These are phyloP conservation scores for Talaromyces pinophilus DNA, from an alignment of 2,329 filamentous ascomycete species.

Conservation along the genomic window DNA sequence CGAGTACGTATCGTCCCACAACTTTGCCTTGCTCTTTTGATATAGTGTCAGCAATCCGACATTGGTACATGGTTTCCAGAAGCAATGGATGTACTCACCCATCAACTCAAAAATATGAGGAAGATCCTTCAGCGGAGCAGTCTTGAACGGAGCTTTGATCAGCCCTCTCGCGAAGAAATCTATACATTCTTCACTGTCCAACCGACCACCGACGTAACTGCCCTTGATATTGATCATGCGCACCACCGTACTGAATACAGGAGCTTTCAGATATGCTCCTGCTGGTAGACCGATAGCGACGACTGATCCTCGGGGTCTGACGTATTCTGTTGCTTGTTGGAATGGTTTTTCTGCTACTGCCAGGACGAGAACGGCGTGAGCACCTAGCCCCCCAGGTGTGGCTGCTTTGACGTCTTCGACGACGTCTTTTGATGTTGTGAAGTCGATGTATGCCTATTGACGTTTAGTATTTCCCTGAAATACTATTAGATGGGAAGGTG, in stretches of 20 bases:
- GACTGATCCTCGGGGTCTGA: slow-evolving; percentile 77
- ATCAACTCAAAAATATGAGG: slow-evolving; percentile 77
- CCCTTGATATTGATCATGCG: slow-evolving; percentile 92
- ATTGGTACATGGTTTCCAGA: neutral
- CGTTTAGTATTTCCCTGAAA: neutral
- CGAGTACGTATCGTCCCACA: slow-evolving; percentile 47
- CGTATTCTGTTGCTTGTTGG: slow-evolving; percentile 88
- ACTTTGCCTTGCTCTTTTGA: slow-evolving; percentile 43
- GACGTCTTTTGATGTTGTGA: slow-evolving; percentile 71
- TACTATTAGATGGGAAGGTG: neutral
- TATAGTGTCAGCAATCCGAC: slow-evolving; percentile 25
- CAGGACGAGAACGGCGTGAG: slow-evolving; percentile 82
- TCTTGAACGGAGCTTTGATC: slow-evolving; percentile 86
- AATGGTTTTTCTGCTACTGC: slow-evolving; percentile 90
- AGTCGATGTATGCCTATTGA: slow-evolving; percentile 73
- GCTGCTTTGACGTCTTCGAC: slow-evolving; percentile 81
- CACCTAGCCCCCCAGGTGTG: slow-evolving; percentile 77
- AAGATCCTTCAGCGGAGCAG: slow-evolving; percentile 76
- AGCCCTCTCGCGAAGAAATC: slow-evolving; percentile 84
- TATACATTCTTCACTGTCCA: slow-evolving; percentile 82
- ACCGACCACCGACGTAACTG: slow-evolving; percentile 89
- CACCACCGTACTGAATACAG: slow-evolving; percentile 86
- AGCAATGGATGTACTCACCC: slow-evolving; percentile 40
- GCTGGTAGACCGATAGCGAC: slow-evolving; percentile 88
- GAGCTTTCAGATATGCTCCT: slow-evolving; percentile 74